Percentiles rank a stretch among this genome's conserved stretches.
Conservation (phyloP, 2,329 filamentous ascomycete genomes). For the Aureobasidium sp. region DNA sequence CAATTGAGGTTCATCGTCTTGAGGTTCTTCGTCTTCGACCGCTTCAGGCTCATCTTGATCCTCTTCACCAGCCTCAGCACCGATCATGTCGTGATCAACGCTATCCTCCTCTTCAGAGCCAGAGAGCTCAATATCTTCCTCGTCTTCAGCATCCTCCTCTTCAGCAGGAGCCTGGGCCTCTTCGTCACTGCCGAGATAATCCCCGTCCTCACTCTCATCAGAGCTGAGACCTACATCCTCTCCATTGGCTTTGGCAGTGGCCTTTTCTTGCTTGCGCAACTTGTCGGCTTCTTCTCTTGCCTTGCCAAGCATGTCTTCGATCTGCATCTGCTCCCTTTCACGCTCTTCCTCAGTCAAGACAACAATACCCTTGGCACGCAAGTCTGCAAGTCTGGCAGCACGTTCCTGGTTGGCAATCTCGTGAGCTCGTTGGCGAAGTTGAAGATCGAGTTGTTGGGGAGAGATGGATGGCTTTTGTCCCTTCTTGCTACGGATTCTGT, state of each 20-base stretch:
- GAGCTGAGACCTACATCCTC: constrained; percentile 41
- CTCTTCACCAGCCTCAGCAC: constrained; percentile 21
- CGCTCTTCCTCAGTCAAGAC: constrained; percentile 82
- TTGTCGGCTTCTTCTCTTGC: constrained; percentile 72
- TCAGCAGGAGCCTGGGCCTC: constrained; percentile 26
- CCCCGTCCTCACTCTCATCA: constrained; percentile 49
- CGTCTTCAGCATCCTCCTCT: constrained; percentile 29
- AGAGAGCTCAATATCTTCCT: constrained; percentile 15
- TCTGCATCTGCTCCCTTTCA: constrained; percentile 68
- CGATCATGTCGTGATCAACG: constrained; percentile 24
- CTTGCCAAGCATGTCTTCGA: constrained; percentile 82
- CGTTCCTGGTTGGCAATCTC: constrained; percentile 73
- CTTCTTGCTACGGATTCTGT: constrained; percentile 46
- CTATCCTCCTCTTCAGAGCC: constrained; percentile 20
- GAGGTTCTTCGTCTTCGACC: constrained; percentile 12
- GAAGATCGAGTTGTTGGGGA: constrained; percentile 57
- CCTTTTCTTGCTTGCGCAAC: constrained; percentile 69
- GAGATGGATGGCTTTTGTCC: constrained; percentile 57
- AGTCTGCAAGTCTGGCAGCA: constrained; percentile 64
- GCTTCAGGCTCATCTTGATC: constrained; percentile 26
- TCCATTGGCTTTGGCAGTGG: constrained; percentile 57
- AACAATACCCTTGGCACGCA: constrained; percentile 70
- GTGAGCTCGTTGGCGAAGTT: constrained; percentile 62
- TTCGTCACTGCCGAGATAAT: constrained; percentile 32
- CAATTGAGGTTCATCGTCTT: constrained; percentile 20